Conservation (phyloP, 1,139 yeast genomes). For the Candida neerlandica region DNA sequence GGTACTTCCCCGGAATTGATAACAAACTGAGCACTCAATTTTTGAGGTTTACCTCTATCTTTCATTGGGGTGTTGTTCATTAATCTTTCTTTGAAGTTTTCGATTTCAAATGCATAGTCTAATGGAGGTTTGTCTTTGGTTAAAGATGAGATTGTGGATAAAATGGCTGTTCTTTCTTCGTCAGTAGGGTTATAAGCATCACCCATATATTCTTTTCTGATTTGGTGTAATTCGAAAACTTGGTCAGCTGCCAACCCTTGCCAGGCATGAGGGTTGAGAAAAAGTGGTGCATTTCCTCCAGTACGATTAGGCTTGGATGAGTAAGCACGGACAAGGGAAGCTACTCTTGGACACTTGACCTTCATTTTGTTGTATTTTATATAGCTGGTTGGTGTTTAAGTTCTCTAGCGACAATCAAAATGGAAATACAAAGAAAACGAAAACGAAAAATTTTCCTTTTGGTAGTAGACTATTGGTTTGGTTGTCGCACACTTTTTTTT, state of each 20-base stretch:
- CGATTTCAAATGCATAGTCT: slow-evolving; percentile 47
- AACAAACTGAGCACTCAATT: slow-evolving; percentile 42
- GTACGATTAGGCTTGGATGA: neutral
- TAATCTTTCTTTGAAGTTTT: slow-evolving; percentile 46
- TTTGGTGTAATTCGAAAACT: slow-evolving; percentile 60
- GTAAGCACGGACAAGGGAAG: neutral
- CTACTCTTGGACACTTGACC: neutral
- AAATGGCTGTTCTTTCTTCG: slow-evolving; percentile 49
- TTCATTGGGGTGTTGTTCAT: slow-evolving; percentile 48
- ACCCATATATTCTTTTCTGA: slow-evolving; percentile 59
- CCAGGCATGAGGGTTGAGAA: slow-evolving; percentile 68
- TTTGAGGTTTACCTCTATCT: slow-evolving; percentile 44
- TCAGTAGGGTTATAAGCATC: slow-evolving; percentile 57
- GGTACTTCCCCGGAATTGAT: slow-evolving; percentile 39
- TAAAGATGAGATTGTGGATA: slow-evolving; percentile 44
- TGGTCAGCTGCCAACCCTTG: slow-evolving; percentile 64
- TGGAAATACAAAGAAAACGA: neutral
- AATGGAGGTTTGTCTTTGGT: slow-evolving; percentile 36
- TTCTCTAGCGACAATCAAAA: neutral
- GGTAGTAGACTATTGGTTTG: too few species aligned
- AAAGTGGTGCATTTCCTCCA: slow-evolving; percentile 27
- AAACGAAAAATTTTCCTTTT: neutral
- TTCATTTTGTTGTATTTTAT: neutral
- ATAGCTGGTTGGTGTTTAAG: neutral
- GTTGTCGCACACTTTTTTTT: too few species aligned